A percentile compares a stretch with the other conserved stretches of the same genome.
These are phyloP conservation scores for Primulina eburnea DNA, from an alignment of 257 asterid genomes.

Conservation along the genomic window DNA sequence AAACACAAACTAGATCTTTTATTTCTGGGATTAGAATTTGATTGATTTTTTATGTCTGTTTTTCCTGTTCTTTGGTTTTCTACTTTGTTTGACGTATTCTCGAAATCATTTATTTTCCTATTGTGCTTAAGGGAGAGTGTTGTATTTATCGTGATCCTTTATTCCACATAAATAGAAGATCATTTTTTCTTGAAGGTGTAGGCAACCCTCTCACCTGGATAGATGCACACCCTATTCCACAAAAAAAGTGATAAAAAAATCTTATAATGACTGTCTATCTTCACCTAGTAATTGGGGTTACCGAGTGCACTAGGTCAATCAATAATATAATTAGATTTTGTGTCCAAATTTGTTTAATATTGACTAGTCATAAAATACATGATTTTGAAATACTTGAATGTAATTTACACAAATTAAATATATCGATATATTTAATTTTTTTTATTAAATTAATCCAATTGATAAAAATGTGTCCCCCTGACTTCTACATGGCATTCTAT, in stretches of 20 bases:
- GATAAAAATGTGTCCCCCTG: background rate
- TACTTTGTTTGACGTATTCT: background rate
- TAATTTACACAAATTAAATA: too few relatives aligned
- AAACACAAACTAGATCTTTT: background rate
- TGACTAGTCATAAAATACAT: background rate
- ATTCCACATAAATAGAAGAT: background rate
- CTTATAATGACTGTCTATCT: too few relatives aligned
- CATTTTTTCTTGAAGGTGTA: background rate
- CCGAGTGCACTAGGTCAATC: background rate
- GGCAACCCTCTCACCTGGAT: background rate
- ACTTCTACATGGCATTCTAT: background rate
- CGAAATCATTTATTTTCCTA: background rate
- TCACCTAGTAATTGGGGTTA: too few relatives aligned
- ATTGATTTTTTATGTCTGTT: background rate
- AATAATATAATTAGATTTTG: background rate
- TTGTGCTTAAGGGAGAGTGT: background rate
- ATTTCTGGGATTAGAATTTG: background rate
- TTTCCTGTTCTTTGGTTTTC: background rate
- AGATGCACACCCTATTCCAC: too few relatives aligned
- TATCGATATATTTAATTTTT: too few relatives aligned
- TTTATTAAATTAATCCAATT: too few relatives aligned
- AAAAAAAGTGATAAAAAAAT: too few relatives aligned
- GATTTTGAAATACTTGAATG: background rate
- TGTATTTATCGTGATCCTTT: too few relatives aligned
- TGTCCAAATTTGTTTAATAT: background rate